These are phyloP conservation scores for Amanita pallidorosea DNA, from an alignment of 768 basidiomycete genomes.

Conservation along the genomic window DNA sequence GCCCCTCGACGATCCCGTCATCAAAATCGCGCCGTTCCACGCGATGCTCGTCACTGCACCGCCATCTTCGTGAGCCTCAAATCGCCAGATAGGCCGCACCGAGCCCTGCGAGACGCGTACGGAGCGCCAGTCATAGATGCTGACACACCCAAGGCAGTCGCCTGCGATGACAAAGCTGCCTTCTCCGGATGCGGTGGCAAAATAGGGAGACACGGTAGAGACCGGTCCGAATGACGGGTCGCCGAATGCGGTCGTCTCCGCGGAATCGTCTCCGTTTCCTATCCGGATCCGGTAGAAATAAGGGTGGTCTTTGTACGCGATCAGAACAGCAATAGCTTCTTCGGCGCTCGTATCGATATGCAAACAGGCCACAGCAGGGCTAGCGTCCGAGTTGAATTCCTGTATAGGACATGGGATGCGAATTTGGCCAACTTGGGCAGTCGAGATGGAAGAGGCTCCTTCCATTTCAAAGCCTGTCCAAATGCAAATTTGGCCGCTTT, in stretches of 20 bases:
- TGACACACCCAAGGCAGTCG: slow-evolving; percentile 54
- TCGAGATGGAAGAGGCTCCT: slow-evolving; percentile 6
- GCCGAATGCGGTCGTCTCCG: slow-evolving; percentile 36
- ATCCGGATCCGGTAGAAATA: slow-evolving; percentile 43
- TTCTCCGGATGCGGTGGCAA: slow-evolving; percentile 24
- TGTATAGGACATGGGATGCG: slow-evolving; percentile 25
- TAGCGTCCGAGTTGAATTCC: slow-evolving; percentile 9
- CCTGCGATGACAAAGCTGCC: slow-evolving; percentile 50
- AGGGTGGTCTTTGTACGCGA: slow-evolving; percentile 37
- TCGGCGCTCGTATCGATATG: slow-evolving; percentile 16
- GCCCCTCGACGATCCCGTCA: slow-evolving; percentile 58
- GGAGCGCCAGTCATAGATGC: slow-evolving; percentile 43
- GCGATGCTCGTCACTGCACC: slow-evolving; percentile 49
- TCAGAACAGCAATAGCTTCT: slow-evolving; percentile 28
- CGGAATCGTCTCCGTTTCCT: slow-evolving; percentile 15
- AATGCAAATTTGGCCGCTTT: slow-evolving; percentile 47
- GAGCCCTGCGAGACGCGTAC: slow-evolving; percentile 6
- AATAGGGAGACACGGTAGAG: slow-evolving; percentile 39
- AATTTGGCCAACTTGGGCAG: slow-evolving; percentile 16
- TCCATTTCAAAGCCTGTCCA: slow-evolving; percentile 35
- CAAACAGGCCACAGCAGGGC: slow-evolving; percentile 11
- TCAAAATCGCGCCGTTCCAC: slow-evolving; percentile 48
- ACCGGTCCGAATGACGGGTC: slow-evolving; percentile 40
- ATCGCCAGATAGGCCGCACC: slow-evolving; percentile 29
- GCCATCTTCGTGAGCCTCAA: slow-evolving; percentile 58